These are phyloP conservation scores for Alternaria longipes DNA, from an alignment of 2,329 filamentous ascomycete genomes.

Conservation along the genomic window DNA sequence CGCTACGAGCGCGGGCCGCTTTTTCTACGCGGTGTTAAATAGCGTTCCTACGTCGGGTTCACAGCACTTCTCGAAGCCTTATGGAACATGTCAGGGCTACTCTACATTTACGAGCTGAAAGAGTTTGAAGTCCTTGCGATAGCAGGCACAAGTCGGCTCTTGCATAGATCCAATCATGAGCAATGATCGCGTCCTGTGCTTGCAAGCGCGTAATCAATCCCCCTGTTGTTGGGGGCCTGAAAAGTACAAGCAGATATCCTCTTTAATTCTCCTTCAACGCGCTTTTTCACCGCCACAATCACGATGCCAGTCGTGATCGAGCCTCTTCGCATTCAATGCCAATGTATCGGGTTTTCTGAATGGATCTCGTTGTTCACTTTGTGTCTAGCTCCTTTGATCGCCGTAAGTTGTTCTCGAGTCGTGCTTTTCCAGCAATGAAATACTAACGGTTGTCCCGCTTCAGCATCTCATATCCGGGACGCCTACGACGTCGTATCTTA, in stretches of 20 bases:
- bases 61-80: neutral
- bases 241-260: neutral
- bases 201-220: neutral
- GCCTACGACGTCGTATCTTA: slow-evolving; percentile 32
- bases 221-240: neutral
- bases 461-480: slow-evolving; percentile 40
- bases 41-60: neutral
- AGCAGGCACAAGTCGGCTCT: neutral
- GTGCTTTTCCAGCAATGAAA: neutral
- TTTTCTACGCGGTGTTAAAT: neutral
- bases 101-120: neutral
- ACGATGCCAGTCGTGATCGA: slow-evolving; percentile 10
- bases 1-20: neutral
- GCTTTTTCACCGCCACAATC: neutral
- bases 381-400: slow-evolving; percentile 45
- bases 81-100: neutral
- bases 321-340: too few species aligned
- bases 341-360: slow-evolving; percentile 32
- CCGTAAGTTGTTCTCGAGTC: slow-evolving; percentile 5
- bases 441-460: neutral
- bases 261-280: neutral
- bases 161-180: neutral
- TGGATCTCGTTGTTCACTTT: slow-evolving; percentile 46
- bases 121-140: neutral
- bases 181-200: neutral